phyloP scores from a whole-genome alignment of 345 rosid species.

The Gossypium anomalum region DNA sequence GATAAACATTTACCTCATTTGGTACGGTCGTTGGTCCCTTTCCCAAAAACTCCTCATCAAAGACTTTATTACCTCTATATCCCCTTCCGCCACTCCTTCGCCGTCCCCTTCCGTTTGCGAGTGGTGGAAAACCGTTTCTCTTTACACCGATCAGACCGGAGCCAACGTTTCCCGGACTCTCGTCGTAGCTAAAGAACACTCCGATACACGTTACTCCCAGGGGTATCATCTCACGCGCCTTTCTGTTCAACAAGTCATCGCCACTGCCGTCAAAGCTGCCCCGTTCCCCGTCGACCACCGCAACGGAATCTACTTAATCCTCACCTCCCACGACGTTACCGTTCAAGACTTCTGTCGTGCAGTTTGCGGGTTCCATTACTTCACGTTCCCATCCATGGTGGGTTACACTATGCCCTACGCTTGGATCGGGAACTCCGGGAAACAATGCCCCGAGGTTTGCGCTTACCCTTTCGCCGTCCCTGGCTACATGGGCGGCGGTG shows the following conservation, averaged over 20 bases:
- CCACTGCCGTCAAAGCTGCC: constrained; percentile 56
- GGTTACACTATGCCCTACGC: constrained; percentile 98
- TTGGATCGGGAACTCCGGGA: constrained; percentile 86
- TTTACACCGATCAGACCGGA: constrained; percentile 93
- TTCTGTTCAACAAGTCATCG: constrained; percentile 74
- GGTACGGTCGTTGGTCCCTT: constrained; percentile 83
- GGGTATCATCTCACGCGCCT: constrained; percentile 69
- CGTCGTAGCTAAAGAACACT: constrained; percentile 67
- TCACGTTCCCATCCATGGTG: constrained; percentile 93
- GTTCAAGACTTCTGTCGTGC: constrained; percentile 94
- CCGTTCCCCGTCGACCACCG: constrained; percentile 80
- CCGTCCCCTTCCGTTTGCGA: constrained; percentile 29
- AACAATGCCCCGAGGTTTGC: constrained; percentile 92
- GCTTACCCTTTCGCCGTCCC: constrained; percentile 96
- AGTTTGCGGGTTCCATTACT: constrained; percentile 94
- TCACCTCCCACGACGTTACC: constrained; percentile 68
- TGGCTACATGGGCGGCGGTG: constrained; percentile 75
- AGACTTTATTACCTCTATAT: constrained; percentile 75
- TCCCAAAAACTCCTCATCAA: constrained; percentile 65
- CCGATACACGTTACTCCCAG: constrained; percentile 54
- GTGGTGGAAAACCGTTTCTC: constrained; percentile 86
- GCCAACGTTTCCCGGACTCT: constrained; percentile 73
- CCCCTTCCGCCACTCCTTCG: constrained; percentile 34
- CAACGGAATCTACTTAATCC: constrained; percentile 78
- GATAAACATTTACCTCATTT: constrained; percentile 77